phyloP scores from a whole-genome alignment of 129 eudicot species.

The Mikania micrantha region DNA sequence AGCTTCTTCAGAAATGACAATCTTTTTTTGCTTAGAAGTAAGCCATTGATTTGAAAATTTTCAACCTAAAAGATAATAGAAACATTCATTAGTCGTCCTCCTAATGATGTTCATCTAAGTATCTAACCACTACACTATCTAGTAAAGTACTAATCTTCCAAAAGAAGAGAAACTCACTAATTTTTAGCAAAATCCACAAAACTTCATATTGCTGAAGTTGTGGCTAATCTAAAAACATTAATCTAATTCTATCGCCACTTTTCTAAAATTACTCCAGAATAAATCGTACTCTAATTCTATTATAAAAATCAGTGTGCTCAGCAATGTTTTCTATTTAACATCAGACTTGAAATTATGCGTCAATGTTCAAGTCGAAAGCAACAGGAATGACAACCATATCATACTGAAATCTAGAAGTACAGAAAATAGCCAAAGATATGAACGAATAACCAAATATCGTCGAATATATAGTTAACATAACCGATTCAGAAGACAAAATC shows the following conservation, averaged over 20 bases:
- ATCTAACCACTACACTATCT: not conserved
- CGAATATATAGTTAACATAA: not conserved
- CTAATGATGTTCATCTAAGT: not conserved
- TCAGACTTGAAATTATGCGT: not conserved
- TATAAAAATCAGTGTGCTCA: not conserved
- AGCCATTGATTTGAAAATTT: not conserved
- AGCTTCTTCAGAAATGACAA: not conserved
- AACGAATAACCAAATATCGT: not conserved
- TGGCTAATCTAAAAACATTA: not conserved
- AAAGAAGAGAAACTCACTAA: not conserved
- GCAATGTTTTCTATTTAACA: not conserved
- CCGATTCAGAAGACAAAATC: not conserved
- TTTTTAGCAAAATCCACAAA: not conserved
- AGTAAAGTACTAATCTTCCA: not conserved
- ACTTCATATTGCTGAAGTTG: not conserved
- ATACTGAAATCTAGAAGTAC: not conserved
- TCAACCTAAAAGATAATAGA: conserved; percentile 6
- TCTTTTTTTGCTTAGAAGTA: not conserved
- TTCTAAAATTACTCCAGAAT: not conserved
- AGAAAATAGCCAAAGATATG: not conserved
- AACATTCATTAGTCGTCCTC: not conserved
- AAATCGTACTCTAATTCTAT: not conserved
- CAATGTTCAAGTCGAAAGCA: not conserved
- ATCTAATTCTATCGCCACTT: not conserved
- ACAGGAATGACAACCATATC: not conserved